Base-by-base conservation (phyloP, 2,329 filamentous ascomycete species). In the Sclerotinia trifoliorum region DNA sequence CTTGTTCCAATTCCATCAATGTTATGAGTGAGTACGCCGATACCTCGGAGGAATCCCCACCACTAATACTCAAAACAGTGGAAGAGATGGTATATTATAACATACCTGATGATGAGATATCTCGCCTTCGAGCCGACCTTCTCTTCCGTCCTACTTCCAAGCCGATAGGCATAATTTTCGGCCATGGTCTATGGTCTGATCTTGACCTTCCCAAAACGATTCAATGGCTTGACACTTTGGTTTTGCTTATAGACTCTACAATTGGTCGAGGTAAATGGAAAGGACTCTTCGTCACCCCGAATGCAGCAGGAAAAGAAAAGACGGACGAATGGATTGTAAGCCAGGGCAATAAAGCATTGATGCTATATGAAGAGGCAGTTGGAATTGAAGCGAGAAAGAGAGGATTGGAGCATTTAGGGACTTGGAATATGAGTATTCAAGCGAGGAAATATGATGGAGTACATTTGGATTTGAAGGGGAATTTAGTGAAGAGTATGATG, bases 341-440 rank as follows among this genome's bases (percentile, higher is more conserved):
- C 15, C 81, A 84, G 69, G 82, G 82, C 3, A 82, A 83, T 70
- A 82, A 83, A 73, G 81, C 81, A 10, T 73, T 83, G 48, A 78
- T 81, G 72, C 70, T 79, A 5, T 83, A 82, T 70, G 81, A 84
- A 74, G 79, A 81, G 70, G 75, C 29, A 70, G 73, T 65, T 6
- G 68, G 67, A 7, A 68, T 72, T 44, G 72, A 72, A 46, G 73
- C 67, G 6, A n/a, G 8, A 52, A 78, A 75, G 69, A 77, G 76
- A 58, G 78, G 80, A 0, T 74, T 83, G 26, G 81, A 83, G 68
- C 79, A 82, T 73, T 73, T 83, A 49, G 82, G 82, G 13, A 83
- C 82, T 44, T 83, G 81, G 81, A 83, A 83, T 70, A 83, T 83
- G 80, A 82, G 80, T 70, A 80, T 83, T 66, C 82, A 83, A 72